Evolutionary conservation across 1,284 basidiomycete genomes (phyloP), one percentile per base, ranked within the genome.

Genomic region (Irpex lacteus): DNA sequence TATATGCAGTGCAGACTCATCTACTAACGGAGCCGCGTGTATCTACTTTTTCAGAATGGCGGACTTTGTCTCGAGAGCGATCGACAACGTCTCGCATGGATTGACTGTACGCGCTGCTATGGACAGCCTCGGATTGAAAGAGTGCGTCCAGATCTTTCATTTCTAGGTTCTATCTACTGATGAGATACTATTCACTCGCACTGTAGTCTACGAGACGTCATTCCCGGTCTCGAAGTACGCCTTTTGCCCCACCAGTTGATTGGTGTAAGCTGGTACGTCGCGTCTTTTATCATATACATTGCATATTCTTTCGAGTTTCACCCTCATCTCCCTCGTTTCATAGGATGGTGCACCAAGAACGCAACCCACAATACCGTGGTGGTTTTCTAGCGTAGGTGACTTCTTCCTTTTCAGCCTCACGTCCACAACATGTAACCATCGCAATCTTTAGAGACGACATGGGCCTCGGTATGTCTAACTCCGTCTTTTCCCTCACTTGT

Each of bases 171-270:
- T 9, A 44, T 15, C 40, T 2, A 2, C 8, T 15, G 15, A 9
- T 9, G 0, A 15, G 8, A 1, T 8, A 44, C 40, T 4, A 5
- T 44, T 15, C 40, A 3, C 1, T 44, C 40, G 18, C 26, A 34
- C 55, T 13, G 49, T 64, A 88, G 86, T 65, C 72, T 80, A 49
- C 76, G 76, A 58, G 85, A 88, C 66, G 70, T 85, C 13, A 70
- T 90, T 1, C 83, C 85, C 5, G 86, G 87, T 1, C 76, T 92
- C 70, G 85, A 85, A 70, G 84, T 91, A 18, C 80, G 82, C 2
- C 76, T 92, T 9, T 74, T 92, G 44, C 82, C 85, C 5, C 90
- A 92, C 72, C 91, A 94, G 71, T 77, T 85, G 18, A 90, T 92
- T 65, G 88, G 91, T 1, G 88, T 91, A 11, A 80, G 81, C 57